These are phyloP conservation scores for Penicillium waksmanii DNA, from an alignment of 495 filamentous ascomycete genomes.

Conservation along the genomic window DNA sequence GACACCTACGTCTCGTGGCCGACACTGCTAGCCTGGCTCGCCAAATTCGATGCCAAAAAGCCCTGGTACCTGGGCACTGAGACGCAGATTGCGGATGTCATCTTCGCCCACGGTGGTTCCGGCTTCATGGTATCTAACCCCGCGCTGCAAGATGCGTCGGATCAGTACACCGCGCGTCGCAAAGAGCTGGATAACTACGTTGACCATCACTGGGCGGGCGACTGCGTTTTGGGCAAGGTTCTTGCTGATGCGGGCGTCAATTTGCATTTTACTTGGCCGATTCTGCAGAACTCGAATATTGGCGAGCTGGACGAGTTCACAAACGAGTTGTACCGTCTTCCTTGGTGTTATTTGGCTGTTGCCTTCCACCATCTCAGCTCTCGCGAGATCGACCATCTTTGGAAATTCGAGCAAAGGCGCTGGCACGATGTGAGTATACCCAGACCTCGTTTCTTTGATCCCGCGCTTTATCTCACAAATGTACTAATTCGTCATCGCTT, in stretches of 20 bases:
- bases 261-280: constrained; percentile 54
- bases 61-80: constrained; percentile 63
- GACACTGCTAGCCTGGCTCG: constrained; percentile 61
- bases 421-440: constrained; percentile 37
- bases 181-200: constrained; percentile 57
- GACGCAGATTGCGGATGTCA: constrained; percentile 54
- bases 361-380: constrained; percentile 57
- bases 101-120: constrained; percentile 70
- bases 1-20: constrained; percentile 70
- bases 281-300: constrained; percentile 53
- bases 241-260: constrained; percentile 57
- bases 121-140: constrained; percentile 67
- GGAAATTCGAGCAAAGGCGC: constrained; percentile 45
- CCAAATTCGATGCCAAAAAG: constrained; percentile 50
- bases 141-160: constrained; percentile 51
- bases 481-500: not conserved
- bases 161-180: constrained; percentile 47
- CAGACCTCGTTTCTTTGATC: not conserved
- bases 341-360: constrained; percentile 61
- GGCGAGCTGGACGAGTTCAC: constrained; percentile 51
- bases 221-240: constrained; percentile 63
- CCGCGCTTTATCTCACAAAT: not conserved
- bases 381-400: constrained; percentile 42
- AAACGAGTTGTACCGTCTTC: constrained; percentile 40
- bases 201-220: constrained; percentile 66